Evolutionary conservation across 768 basidiomycete species (phyloP).

Genomic region (Suillus tomentosus): DNA sequence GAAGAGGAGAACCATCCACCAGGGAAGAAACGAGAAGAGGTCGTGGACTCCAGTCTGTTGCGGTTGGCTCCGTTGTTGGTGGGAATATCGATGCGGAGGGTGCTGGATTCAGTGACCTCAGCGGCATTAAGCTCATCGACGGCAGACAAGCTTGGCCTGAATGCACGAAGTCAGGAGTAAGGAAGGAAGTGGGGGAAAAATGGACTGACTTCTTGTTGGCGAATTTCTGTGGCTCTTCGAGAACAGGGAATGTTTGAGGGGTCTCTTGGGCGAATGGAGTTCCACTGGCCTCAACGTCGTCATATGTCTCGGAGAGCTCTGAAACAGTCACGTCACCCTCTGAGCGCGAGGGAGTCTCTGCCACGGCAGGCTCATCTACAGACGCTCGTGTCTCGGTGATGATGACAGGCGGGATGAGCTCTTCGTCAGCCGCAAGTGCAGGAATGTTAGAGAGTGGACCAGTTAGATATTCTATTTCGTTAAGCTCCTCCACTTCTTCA

Average conservation of each 20-base stretch:
- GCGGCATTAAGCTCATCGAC: conserved; percentile 15
- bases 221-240: conserved; percentile 17
- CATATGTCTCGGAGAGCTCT: neutral
- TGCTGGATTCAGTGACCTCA: neutral
- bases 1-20: conserved; percentile 50
- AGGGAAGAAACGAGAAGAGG: conserved; percentile 60
- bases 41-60: conserved; percentile 50
- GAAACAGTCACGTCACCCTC: neutral
- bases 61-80: conserved; percentile 25
- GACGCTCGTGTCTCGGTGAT: conserved; percentile 8
- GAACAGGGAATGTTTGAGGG: conserved; percentile 19
- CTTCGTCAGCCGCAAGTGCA: neutral
- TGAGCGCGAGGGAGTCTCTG: neutral
- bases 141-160: conserved; percentile 12
- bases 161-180: conserved; percentile 10
- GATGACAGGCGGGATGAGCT: conserved; percentile 7
- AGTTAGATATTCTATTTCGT: conserved; percentile 12
- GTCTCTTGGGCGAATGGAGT: neutral
- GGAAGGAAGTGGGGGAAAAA: neutral
- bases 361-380: neutral
- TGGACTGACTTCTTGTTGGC: conserved; percentile 15
- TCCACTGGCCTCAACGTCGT: conserved; percentile 4
- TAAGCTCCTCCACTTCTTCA: conserved; percentile 15
- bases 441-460: neutral
- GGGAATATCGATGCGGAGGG: conserved; percentile 18